These are phyloP conservation scores for Gastrodia elata DNA, from an alignment of 106 monocot species.

Conservation along the genomic window DNA sequence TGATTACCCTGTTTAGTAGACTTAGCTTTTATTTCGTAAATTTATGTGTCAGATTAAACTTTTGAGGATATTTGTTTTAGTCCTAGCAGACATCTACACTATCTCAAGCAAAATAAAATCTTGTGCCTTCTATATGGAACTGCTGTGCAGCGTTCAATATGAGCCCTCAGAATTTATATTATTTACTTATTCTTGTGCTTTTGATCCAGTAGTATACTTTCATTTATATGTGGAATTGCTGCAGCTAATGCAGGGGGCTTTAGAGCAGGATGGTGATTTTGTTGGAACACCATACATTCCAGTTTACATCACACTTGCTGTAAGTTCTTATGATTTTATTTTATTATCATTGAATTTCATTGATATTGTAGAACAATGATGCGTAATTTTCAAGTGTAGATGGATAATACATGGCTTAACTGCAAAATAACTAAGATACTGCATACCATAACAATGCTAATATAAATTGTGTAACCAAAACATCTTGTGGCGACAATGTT, in stretches of 20 bases:
- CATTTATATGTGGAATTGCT: slow-evolving; percentile 6
- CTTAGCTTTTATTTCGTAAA: no score
- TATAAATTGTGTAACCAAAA: neutral
- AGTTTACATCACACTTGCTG: slow-evolving; percentile 58
- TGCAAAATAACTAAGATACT: no score
- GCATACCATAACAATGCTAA: no score
- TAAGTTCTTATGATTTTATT: slow-evolving; percentile 23
- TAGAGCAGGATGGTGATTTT: slow-evolving; percentile 38
- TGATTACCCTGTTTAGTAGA: no score
- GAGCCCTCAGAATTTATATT: neutral
- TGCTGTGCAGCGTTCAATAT: no score
- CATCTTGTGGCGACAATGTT: neutral
- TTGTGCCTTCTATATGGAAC: no score
- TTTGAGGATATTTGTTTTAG: no score
- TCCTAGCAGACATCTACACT: no score
- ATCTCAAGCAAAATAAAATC: no score
- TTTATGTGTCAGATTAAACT: no score
- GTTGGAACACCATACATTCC: slow-evolving; percentile 68
- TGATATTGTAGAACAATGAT: neutral
- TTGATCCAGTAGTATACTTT: neutral
- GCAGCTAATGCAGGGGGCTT: slow-evolving; percentile 50
- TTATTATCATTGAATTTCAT: neutral
- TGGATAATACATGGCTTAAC: neutral
- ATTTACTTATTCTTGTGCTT: neutral
- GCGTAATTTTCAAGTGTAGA: neutral